Evolutionary conservation across 768 basidiomycete genomes (phyloP).

Genomic region (Mrakia frigida): DNA sequence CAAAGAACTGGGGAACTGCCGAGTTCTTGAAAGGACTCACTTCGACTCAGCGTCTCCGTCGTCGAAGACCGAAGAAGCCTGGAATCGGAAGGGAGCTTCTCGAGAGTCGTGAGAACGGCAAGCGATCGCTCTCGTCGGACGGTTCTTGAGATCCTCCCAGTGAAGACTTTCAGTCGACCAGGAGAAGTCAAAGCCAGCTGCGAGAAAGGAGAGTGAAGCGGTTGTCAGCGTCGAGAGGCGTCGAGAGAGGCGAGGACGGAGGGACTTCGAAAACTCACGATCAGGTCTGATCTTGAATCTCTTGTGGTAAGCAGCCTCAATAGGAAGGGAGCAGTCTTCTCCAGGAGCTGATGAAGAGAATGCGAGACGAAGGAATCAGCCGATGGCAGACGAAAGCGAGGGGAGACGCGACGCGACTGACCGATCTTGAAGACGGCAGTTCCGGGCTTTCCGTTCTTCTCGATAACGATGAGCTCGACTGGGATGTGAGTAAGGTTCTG

Average conservation of each 20-base stretch:
- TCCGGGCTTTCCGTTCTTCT: constrained; percentile 73
- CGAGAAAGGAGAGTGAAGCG: background rate
- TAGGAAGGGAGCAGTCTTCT: constrained; percentile 78
- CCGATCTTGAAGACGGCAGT: constrained; percentile 78
- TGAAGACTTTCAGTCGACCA: constrained; percentile 76
- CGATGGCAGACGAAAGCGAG: background rate
- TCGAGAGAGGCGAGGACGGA: background rate
- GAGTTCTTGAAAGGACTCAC: constrained; percentile 46
- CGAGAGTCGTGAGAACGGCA: constrained; percentile 74
- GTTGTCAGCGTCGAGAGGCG: background rate
- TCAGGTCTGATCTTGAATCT: constrained; percentile 85
- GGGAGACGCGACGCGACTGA: constrained; percentile 37
- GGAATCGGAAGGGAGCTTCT: constrained; percentile 90
- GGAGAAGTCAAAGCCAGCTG: constrained; percentile 93
- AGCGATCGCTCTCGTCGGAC: constrained; percentile 64
- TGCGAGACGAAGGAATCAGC: background rate
- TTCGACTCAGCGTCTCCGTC: constrained; percentile 52
- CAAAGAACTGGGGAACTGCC: background rate
- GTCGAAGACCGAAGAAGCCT: constrained; percentile 81
- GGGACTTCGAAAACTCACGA: constrained; percentile 56
- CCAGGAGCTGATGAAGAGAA: constrained; percentile 58
- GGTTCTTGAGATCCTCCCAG: constrained; percentile 78
- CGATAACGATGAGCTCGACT: constrained; percentile 82
- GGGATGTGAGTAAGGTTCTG: constrained; percentile 89
- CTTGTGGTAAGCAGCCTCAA: constrained; percentile 77